phyloP scores from a whole-genome alignment of 306 rosid species.

The Prunus mira region DNA sequence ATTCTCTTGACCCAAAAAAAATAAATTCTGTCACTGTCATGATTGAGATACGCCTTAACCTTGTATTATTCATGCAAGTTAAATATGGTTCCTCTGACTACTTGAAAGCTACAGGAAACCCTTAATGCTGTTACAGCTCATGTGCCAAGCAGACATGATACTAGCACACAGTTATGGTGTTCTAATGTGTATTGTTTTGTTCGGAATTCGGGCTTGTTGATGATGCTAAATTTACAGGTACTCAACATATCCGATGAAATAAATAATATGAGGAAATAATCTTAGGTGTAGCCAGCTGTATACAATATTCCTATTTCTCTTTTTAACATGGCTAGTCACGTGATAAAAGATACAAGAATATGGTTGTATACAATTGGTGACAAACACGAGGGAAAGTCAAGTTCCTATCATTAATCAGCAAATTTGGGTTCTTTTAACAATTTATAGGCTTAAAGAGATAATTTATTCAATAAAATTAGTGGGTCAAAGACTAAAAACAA shows the following conservation, averaged over 20 bases:
- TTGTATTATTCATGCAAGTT: background rate
- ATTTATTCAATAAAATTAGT: background rate
- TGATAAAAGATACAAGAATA: background rate
- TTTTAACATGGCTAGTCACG: background rate
- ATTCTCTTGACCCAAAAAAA: slow-evolving; percentile 18
- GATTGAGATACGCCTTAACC: slow-evolving; percentile 7
- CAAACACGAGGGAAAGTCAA: background rate
- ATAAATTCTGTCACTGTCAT: slow-evolving; percentile 21
- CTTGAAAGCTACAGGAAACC: background rate
- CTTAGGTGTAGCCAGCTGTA: background rate
- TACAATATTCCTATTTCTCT: background rate
- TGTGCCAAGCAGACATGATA: background rate
- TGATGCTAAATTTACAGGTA: background rate
- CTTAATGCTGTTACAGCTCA: background rate
- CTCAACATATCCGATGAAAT: background rate
- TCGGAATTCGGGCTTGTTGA: background rate
- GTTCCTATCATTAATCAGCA: background rate
- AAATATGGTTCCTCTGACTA: background rate
- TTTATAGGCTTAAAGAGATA: background rate
- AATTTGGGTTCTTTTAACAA: background rate
- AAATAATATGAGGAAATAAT: background rate
- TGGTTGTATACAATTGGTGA: background rate
- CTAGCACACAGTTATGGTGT: background rate
- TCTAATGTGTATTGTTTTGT: background rate
- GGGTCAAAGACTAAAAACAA: background rate